Evolutionary conservation across 2,329 filamentous ascomycete species (phyloP).

Genomic region (Colletotrichum tanaceti): DNA sequence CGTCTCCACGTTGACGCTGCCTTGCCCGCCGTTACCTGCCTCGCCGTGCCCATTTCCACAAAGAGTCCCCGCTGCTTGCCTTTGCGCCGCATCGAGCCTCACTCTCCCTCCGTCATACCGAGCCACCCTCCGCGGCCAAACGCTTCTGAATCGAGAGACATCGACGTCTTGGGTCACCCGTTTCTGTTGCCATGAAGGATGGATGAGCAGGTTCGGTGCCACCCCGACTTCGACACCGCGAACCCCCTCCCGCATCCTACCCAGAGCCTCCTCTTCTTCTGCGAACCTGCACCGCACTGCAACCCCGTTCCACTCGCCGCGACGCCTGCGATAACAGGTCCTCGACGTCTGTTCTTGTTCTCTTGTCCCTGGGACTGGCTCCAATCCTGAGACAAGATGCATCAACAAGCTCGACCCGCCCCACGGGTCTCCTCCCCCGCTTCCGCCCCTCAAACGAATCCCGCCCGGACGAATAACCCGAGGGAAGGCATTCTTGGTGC

Average conservation of each 20-base stretch:
- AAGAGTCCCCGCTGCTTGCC: constrained; percentile 6
- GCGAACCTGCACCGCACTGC: constrained; percentile 7
- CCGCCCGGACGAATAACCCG: constrained; percentile 77
- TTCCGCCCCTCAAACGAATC: constrained; percentile 77
- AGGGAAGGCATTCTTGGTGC: constrained; percentile 68
- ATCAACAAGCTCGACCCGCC: constrained; percentile 86
- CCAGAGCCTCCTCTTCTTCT: constrained; percentile 22
- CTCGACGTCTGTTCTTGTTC: background rate
- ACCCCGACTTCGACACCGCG: constrained; percentile 35
- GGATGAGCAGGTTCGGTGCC: constrained; percentile 39
- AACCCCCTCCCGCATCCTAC: constrained; percentile 13
- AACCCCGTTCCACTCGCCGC: background rate
- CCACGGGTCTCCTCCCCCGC: constrained; percentile 79
- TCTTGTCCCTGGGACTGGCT: constrained; percentile 6
- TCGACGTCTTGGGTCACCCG: constrained; percentile 6
- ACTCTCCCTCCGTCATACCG: background rate
- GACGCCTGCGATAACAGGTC: constrained; percentile 7
- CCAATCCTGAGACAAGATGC: constrained; percentile 67
- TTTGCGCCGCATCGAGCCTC: constrained; percentile 12
- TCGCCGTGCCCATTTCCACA: constrained; percentile 12
- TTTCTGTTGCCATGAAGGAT: constrained; percentile 39
- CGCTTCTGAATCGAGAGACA: constrained; percentile 21
- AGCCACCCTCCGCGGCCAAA: background rate
- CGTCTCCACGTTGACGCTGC: constrained; percentile 27
- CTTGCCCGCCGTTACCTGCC: constrained; percentile 27